phyloP scores from a whole-genome alignment of 345 rosid species.

The Aquilaria yunnanensis region DNA sequence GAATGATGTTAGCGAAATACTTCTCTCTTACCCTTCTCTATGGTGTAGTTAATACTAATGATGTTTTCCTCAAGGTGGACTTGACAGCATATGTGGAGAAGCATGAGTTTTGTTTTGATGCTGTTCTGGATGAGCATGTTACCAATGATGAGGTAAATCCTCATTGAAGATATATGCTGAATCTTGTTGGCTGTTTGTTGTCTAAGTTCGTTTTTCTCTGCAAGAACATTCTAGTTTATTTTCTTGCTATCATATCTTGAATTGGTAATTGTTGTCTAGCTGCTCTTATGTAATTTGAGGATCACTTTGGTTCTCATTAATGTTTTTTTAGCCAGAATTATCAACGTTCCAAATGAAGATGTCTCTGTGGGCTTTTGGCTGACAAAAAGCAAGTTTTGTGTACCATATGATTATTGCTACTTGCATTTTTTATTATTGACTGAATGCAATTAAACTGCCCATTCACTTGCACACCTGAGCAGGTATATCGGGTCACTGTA shows the following conservation, averaged over 20 bases:
- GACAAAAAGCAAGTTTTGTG: not conserved
- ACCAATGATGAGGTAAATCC: constrained; percentile 70
- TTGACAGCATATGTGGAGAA: constrained; percentile 91
- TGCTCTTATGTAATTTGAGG: too few relatives aligned
- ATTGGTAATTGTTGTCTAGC: too few relatives aligned
- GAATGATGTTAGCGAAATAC: not conserved
- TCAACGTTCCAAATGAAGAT: not conserved
- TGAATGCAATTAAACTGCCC: constrained; percentile 6
- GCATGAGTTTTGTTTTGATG: constrained; percentile 95
- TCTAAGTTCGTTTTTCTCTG: not conserved
- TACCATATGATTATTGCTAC: constrained; percentile 9
- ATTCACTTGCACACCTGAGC: constrained; percentile 16
- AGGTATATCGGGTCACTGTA: constrained; percentile 79
- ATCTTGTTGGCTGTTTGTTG: constrained; percentile 1
- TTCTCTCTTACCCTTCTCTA: not conserved
- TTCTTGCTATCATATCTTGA: too few relatives aligned
- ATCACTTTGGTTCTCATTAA: not conserved
- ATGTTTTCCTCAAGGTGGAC: constrained; percentile 63
- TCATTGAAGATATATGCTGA: constrained; percentile 2
- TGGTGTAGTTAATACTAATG: constrained; percentile 6
- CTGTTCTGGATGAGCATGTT: constrained; percentile 74
- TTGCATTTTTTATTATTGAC: too few relatives aligned
- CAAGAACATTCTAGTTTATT: too few relatives aligned
- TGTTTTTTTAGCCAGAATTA: not conserved
- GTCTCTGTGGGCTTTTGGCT: too few relatives aligned